Percentiles rank a stretch among this genome's conserved stretches.
phyloP scores from a whole-genome alignment of 768 basidiomycete species.

The Suillus discolor region DNA sequence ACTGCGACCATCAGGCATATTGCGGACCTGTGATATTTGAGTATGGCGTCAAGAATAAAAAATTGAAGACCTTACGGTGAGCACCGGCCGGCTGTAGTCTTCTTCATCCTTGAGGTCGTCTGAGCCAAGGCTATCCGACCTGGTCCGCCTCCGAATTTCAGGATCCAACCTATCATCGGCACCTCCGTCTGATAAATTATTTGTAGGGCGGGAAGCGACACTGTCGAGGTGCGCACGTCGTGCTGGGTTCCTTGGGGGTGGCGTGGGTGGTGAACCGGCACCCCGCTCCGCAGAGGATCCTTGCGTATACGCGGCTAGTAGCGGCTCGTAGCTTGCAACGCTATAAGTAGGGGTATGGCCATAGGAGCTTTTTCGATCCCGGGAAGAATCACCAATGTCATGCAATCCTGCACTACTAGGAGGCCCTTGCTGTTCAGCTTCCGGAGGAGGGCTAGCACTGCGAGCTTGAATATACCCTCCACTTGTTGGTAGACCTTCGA shows the following conservation, averaged over 20 bases:
- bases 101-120: conserved; percentile 47
- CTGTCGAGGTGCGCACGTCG: conserved; percentile 10
- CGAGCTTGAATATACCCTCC: conserved; percentile 49
- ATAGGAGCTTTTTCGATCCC: conserved; percentile 34
- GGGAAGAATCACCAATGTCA: conserved; percentile 29
- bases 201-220: conserved; percentile 5
- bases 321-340: conserved; percentile 61
- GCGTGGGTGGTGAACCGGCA: conserved; percentile 13
- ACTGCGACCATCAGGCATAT: conserved; percentile 49
- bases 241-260: conserved; percentile 36
- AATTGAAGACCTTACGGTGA: conserved; percentile 44
- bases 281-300: conserved; percentile 24
- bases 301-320: conserved; percentile 50
- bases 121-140: conserved; percentile 24
- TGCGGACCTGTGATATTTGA: conserved; percentile 49
- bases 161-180: conserved; percentile 26
- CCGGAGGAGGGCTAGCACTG: conserved; percentile 49
- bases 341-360: conserved; percentile 52
- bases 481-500: conserved; percentile 20
- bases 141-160: conserved; percentile 22
- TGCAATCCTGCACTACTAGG: conserved; percentile 19
- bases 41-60: conserved; percentile 13
- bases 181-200: conserved; percentile 26
- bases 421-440: conserved; percentile 16
- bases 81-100: conserved; percentile 57